These are phyloP conservation scores for Saccharomycopsis hybrid DNA, from an alignment of 1,139 yeast species.

Conservation along the genomic window DNA sequence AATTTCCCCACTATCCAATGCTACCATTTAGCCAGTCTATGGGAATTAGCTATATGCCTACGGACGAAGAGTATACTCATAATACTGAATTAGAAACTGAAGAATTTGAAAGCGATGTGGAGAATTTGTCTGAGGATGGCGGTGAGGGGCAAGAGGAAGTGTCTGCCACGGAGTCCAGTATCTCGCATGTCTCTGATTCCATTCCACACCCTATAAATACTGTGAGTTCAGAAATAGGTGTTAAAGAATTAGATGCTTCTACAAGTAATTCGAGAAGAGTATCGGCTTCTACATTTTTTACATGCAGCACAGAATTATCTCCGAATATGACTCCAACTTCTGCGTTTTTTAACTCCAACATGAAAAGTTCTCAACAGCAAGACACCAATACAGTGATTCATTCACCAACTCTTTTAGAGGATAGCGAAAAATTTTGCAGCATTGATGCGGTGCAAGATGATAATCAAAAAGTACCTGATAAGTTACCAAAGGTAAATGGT, in stretches of 20 bases:
- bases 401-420: no score
- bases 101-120: slow-evolving; percentile 4
- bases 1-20: slow-evolving; percentile 22
- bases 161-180: neutral
- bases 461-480: no score
- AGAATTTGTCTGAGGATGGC: neutral
- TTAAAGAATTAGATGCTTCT: no score
- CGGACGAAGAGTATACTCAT: slow-evolving; percentile 17
- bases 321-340: neutral
- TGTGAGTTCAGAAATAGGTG: no score
- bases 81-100: slow-evolving; percentile 10
- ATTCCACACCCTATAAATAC: no score
- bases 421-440: no score
- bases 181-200: no score
- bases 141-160: slow-evolving; percentile 5
- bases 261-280: neutral
- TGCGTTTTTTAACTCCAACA: neutral
- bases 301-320: neutral
- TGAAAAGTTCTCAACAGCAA: no score
- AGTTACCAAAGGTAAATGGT: no score
- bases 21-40: slow-evolving; percentile 21
- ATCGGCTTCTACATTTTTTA: neutral
- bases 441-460: no score
- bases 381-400: no score
- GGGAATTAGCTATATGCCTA: slow-evolving; percentile 17